Conservation (phyloP, 306 rosid genomes). For the Hylodesmum podocarpum region DNA sequence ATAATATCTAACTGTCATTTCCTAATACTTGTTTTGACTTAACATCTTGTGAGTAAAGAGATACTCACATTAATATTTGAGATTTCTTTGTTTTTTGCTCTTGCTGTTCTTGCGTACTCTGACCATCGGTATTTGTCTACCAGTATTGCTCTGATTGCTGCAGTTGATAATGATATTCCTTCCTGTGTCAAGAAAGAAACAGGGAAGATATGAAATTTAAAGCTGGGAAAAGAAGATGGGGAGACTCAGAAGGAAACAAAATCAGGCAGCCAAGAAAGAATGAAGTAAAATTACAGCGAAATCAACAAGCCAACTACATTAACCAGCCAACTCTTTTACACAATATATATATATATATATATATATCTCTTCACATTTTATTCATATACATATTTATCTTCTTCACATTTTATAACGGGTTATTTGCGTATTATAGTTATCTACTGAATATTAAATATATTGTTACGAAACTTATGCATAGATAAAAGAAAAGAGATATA, state of each 20-base stretch:
- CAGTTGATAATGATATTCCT: slow-evolving; percentile 37
- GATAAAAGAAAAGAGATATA: slow-evolving; percentile 2
- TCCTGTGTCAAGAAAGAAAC: slow-evolving; percentile 35
- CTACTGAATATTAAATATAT: too few relatives aligned
- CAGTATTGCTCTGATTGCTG: slow-evolving; percentile 42
- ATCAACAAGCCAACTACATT: too few relatives aligned
- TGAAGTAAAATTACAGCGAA: neutral
- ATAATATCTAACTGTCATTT: too few relatives aligned
- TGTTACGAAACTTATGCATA: neutral
- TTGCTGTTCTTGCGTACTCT: slow-evolving; percentile 44
- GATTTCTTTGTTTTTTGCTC: slow-evolving; percentile 43
- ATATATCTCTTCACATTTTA: too few relatives aligned
- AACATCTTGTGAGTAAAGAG: neutral
- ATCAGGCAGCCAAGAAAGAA: neutral
- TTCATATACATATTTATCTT: too few relatives aligned
- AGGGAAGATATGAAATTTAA: neutral
- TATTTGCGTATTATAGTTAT: too few relatives aligned
- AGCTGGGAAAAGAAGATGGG: neutral
- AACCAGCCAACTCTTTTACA: too few relatives aligned
- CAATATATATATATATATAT: too few relatives aligned
- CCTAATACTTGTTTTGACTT: neutral
- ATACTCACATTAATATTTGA: slow-evolving; percentile 39
- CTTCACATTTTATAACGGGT: too few relatives aligned
- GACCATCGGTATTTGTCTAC: slow-evolving; percentile 53
- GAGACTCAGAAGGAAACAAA: neutral